Percentiles rank a stretch among this genome's conserved stretches.
phyloP scores from a whole-genome alignment of 2,329 filamentous ascomycete species.

The Apiospora sp. region DNA sequence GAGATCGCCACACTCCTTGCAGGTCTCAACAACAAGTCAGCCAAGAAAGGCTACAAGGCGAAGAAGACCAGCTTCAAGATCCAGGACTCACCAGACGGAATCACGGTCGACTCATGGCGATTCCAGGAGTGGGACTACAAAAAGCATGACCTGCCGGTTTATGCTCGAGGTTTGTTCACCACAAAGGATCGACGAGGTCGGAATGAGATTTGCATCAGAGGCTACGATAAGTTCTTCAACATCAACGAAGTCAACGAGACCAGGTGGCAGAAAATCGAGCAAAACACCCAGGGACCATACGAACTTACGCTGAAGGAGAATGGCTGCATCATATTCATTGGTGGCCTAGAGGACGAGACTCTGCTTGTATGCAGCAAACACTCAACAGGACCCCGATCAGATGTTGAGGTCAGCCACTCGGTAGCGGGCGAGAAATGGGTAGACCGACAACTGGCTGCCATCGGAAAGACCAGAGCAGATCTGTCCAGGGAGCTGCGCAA shows the following conservation, averaged over 20 bases:
- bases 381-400: constrained; percentile 83
- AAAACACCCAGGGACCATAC: constrained; percentile 83
- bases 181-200: constrained; percentile 69
- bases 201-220: constrained; percentile 83
- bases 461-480: constrained; percentile 82
- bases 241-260: constrained; percentile 82
- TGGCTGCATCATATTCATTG: constrained; percentile 98
- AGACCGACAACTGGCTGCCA: constrained; percentile 76
- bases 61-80: constrained; percentile 84
- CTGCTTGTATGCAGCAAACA: constrained; percentile 99
- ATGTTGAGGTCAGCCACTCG: constrained; percentile 81
- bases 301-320: constrained; percentile 98
- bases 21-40: constrained; percentile 67
- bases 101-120: constrained; percentile 88
- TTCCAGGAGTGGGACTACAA: constrained; percentile 98
- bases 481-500: constrained; percentile 77
- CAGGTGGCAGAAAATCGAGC: constrained; percentile 80
- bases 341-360: constrained; percentile 87
- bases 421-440: constrained; percentile 83
- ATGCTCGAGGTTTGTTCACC: constrained; percentile 95
- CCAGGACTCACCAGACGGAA: constrained; percentile 64
- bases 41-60: constrained; percentile 71
- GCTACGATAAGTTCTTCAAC: constrained; percentile 99
- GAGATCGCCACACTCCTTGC: constrained; percentile 72
- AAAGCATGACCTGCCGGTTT: constrained; percentile 82